Evolutionary conservation across 352 stramenopile genomes (phyloP), one percentile per base, ranked within the genome.

Genomic region (Pythium phragmiticola): DNA sequence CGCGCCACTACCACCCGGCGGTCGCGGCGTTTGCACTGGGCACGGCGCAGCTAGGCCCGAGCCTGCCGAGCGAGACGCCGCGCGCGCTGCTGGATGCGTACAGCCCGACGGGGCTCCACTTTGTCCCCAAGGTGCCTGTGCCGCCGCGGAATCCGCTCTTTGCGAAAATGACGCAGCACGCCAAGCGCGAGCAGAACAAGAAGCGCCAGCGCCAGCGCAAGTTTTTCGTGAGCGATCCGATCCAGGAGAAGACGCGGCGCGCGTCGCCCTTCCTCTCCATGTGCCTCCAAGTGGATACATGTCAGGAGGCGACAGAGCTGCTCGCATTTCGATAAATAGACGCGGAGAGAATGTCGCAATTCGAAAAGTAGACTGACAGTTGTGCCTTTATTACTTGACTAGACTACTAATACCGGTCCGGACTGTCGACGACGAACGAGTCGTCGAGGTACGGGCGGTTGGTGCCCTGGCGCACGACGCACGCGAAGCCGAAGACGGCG

Each of bases 1-100:
- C 78, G 42, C 90, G 88, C 52, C 90, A 98, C 66, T 78, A 85
- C 58, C 78, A 98, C 68, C 91, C 89, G n/a, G 77, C 70, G 41
- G 75, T 98, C 17, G 71, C 83, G 23, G 72, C 60, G 33, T 95
- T 92, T 19, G 77, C 87, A 3, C 51, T 78, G 30, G 82, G 73
- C 33, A 95, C 84, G 39, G 81, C 84, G 7, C 61, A 87, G 57
- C 68, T 92, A 41, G 75, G 62, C 7, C 74, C 84, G 41, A 80
- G 68, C 13, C 68, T 93, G 30, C 84, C 86, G 7, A 90, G 85
- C 42, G 85, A 94, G 65, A 78, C 78, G 55, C 76, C 82, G 1
- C 74, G 76, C 34, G 74, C 76, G 17, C 71, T 94, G 65, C 74
- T 94, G 45, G 73, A 89, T 39, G 75, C 72, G 26, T 94, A 82